Evolutionary conservation across 768 basidiomycete genomes (phyloP).

Genomic region (Hericium erinaceus): DNA sequence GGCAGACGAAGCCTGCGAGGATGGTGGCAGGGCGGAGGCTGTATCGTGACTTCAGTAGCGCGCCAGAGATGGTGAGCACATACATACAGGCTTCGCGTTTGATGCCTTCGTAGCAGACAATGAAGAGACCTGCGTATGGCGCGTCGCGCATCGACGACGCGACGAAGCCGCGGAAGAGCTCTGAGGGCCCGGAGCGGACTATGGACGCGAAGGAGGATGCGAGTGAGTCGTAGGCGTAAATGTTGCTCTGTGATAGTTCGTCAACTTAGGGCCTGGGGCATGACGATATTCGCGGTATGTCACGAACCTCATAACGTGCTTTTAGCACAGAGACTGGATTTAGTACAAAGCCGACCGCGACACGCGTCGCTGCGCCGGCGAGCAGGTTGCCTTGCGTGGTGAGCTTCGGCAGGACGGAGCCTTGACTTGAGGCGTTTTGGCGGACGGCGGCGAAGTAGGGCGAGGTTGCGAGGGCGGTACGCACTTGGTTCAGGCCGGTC

Average conservation of each 20-base stretch:
- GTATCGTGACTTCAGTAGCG: not conserved
- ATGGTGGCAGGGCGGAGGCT: slow-evolving; percentile 21
- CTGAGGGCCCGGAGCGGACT: slow-evolving; percentile 62
- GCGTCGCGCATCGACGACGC: slow-evolving; percentile 91
- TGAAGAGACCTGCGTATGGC: slow-evolving; percentile 86
- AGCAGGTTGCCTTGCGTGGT: slow-evolving; percentile 74
- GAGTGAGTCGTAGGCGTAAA: slow-evolving; percentile 62
- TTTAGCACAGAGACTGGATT: slow-evolving; percentile 91
- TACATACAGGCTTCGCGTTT: slow-evolving; percentile 62
- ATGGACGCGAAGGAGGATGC: slow-evolving; percentile 49
- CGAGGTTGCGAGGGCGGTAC: slow-evolving; percentile 64
- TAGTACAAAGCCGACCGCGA: slow-evolving; percentile 71
- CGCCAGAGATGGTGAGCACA: not conserved
- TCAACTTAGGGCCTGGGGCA: not conserved
- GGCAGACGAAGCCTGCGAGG: slow-evolving; percentile 37
- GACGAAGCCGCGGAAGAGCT: slow-evolving; percentile 76
- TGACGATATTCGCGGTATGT: too few relatives aligned
- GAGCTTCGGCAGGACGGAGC: slow-evolving; percentile 60
- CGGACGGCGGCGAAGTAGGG: slow-evolving; percentile 49
- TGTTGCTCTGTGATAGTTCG: slow-evolving; percentile 54
- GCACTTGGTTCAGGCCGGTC: slow-evolving; percentile 74
- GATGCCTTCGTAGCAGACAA: slow-evolving; percentile 80
- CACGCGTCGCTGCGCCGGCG: slow-evolving; percentile 76
- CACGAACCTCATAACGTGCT: slow-evolving; percentile 75
- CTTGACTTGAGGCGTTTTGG: slow-evolving; percentile 13